Conservation (phyloP, 352 stramenopile genomes). For the Globisporangium sylvaticum region DNA sequence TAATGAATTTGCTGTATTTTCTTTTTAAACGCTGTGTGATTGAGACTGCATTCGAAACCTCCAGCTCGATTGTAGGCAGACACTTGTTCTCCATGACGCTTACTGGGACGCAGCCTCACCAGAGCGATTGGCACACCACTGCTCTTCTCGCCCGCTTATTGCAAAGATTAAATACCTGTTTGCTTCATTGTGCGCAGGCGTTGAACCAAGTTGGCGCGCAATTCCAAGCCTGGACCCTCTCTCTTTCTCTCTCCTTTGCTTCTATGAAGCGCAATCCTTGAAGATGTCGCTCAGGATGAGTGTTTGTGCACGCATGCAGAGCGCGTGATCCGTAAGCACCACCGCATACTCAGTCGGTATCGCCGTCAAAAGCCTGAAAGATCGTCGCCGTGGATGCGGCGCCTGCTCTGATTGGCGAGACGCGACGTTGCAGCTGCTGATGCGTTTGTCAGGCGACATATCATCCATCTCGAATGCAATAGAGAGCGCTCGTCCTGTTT, state of each 20-base stretch:
- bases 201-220: not conserved
- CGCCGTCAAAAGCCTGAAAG: not conserved
- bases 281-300: not conserved
- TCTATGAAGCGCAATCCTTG: not conserved
- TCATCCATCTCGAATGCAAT: not conserved
- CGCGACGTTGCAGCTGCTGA: not conserved
- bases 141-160: not conserved
- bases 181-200: not conserved
- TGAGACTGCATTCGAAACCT: not conserved
- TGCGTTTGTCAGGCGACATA: not conserved
- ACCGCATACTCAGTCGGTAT: not conserved
- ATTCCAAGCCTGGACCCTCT: not conserved
- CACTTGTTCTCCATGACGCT: not conserved
- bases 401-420: constrained; percentile 7
- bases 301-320: not conserved
- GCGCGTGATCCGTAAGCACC: not conserved
- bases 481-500: not conserved
- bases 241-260: not conserved
- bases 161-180: not conserved
- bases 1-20: not conserved
- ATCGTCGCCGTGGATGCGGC: not conserved
- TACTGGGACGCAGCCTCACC: not conserved
- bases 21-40: not conserved
- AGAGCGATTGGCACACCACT: not conserved
- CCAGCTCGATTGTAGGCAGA: not conserved